Evolutionary conservation across 2,329 filamentous ascomycete species (phyloP), one percentile per base, ranked within the genome.

Genomic region (Trichoderma polysporum): DNA sequence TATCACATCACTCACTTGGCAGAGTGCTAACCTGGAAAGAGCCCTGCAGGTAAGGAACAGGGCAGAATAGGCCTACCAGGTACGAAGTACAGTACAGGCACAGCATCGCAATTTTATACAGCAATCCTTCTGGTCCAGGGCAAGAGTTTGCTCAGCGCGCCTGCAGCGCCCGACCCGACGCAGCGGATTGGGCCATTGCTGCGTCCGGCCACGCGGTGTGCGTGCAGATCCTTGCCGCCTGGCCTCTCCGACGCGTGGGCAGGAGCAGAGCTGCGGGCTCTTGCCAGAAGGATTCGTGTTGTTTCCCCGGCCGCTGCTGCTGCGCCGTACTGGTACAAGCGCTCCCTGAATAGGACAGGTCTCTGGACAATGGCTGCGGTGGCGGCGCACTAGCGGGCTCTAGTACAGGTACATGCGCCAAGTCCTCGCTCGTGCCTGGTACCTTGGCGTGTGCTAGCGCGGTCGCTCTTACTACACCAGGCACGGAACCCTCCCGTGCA

Each of bases 171-270:
- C 19, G 66, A 68, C 59, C 60, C 66, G 54, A 59, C 49, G 60
- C 60, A 60, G 47, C 60, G 66, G 66, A 56, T 65, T 65, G 53
- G 56, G 33, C 66, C 66, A 25, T 22, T 62, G 45, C 54, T 65
- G 19, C 19, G 49, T 47, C 54, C 50, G n/a, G 61, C 50, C 35
- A 56, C 50, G 61, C 50, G 37, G 47, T 29, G 49, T 49, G 47
- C 33, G n/a, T n/a, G 29, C 50, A 35, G 66, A 57, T 50, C 50
- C 50, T 59, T 66, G 63, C 45, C 45, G 10, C 53, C 45, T 59
- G 53, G 54, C 47, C 27, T 60, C 52, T 52, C 63, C 54, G 63
- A 66, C 54, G 54, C 17, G 54, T 53, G 63, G 54, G 37, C 25
- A 47, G 19, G 19, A 5, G 13, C 12, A 45, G 33, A 37, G 31